phyloP scores from a whole-genome alignment of 2,329 filamentous ascomycete genomes.

The Cladophialophora yegresii region DNA sequence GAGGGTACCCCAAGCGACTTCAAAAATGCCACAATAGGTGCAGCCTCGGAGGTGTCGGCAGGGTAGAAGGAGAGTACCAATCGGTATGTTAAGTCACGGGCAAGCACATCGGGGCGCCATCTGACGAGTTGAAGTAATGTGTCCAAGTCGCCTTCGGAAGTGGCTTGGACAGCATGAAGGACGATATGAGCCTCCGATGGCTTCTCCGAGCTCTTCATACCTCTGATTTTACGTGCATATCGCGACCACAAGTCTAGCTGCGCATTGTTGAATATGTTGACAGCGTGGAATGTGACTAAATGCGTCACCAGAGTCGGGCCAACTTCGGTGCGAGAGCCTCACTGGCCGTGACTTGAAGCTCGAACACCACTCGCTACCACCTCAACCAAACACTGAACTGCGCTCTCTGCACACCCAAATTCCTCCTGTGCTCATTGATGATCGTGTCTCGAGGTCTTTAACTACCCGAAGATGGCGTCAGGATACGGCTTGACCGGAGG shows the following conservation, averaged over 20 bases:
- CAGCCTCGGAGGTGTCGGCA: conserved; percentile 55
- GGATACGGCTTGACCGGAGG: conserved; percentile 58
- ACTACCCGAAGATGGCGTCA: conserved; percentile 50
- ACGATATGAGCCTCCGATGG: conserved; percentile 60
- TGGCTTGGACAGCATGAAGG: conserved; percentile 60
- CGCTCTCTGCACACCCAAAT: conserved; percentile 7
- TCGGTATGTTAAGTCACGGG: conserved; percentile 58
- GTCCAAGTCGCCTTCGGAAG: conserved; percentile 56
- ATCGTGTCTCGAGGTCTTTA: neutral
- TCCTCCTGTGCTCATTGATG: conserved; percentile 31
- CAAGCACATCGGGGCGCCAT: conserved; percentile 49
- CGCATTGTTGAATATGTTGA: neutral
- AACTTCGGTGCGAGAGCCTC: neutral
- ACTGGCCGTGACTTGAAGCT: conserved; percentile 4
- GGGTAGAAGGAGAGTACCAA: conserved; percentile 65
- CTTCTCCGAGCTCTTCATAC: conserved; percentile 43
- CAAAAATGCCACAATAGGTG: conserved; percentile 21
- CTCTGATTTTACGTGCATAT: neutral
- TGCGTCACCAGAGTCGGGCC: conserved; percentile 11
- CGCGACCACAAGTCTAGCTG: neutral
- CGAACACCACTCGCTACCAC: neutral
- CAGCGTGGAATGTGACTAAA: conserved; percentile 15
- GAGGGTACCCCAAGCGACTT: conserved; percentile 41
- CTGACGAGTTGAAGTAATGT: conserved; percentile 56
- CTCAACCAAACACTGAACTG: neutral